phyloP scores from a whole-genome alignment of 805 yeast genomes.

The Myxozyma monticola region DNA sequence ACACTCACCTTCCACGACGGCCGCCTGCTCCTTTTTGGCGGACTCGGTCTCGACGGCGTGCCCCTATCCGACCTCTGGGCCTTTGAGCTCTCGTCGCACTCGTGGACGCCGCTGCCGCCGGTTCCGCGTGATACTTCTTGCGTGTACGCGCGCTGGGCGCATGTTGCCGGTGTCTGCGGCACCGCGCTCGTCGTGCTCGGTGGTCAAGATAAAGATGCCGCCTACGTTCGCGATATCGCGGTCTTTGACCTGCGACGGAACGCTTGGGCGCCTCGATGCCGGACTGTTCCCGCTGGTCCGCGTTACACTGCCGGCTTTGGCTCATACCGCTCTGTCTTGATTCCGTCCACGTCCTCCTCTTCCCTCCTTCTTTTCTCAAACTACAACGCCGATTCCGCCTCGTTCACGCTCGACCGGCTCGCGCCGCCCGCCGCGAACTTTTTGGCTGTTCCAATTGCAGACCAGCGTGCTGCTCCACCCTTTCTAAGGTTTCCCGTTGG shows the following conservation, averaged over 20 bases:
- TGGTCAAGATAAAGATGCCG: conserved; percentile 27
- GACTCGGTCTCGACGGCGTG: conserved; percentile 2
- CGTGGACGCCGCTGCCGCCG: conserved; percentile 13
- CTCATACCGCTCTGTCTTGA: conserved; percentile 12
- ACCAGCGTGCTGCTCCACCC: conserved; percentile 12
- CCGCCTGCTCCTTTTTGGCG: conserved; percentile 20
- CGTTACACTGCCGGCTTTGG: conserved; percentile 10
- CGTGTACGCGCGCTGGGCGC: conserved; percentile 23
- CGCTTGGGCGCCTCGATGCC: conserved; percentile 10
- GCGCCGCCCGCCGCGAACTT: conserved; percentile 1
- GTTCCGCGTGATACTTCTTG: conserved; percentile 3
- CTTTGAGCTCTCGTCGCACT: conserved; percentile 5
- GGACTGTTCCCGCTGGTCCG: background rate
- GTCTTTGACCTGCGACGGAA: conserved; percentile 20
- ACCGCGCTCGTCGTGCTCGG: conserved; percentile 21
- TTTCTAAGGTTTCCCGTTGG: conserved; percentile 23
- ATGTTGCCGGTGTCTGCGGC: conserved; percentile 20
- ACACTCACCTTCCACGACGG: conserved; percentile 14
- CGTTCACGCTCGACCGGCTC: conserved; percentile 10
- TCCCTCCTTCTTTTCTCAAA: conserved; percentile 16
- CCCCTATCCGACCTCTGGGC: conserved; percentile 22
- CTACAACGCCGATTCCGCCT: conserved; percentile 6
- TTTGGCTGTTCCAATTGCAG: background rate
- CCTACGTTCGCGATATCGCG: conserved; percentile 16
- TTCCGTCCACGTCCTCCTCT: conserved; percentile 3